Evolutionary conservation across 1,284 basidiomycete genomes (phyloP).

Genomic region (Trichosporon faecale): DNA sequence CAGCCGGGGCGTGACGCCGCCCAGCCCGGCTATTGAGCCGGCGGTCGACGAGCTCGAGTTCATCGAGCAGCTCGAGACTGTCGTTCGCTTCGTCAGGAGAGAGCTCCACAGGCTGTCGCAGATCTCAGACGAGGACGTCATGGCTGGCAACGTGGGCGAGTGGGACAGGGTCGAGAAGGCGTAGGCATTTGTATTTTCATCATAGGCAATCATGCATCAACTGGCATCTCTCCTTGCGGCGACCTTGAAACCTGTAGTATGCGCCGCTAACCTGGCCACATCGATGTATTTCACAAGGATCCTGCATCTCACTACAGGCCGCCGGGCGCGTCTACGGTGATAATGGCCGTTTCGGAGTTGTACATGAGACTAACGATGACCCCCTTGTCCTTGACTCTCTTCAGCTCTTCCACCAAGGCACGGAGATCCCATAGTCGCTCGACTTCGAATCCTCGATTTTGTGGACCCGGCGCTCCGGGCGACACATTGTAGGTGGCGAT

Average conservation of each 20-base stretch:
- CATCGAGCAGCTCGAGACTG: slow-evolving; percentile 68
- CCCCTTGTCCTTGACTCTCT: not conserved
- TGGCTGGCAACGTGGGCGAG: slow-evolving; percentile 54
- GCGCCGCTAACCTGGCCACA: too few relatives aligned
- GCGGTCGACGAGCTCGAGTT: slow-evolving; percentile 62
- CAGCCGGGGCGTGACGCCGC: slow-evolving; percentile 31
- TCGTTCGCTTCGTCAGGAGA: slow-evolving; percentile 72
- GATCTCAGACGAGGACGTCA: slow-evolving; percentile 67
- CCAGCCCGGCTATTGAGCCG: slow-evolving; percentile 25
- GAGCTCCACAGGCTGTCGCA: slow-evolving; percentile 72
- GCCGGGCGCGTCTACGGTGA: not conserved
- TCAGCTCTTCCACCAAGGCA: not conserved
- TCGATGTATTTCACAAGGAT: not conserved
- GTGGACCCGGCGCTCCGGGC: not conserved
- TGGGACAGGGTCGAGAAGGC: slow-evolving; percentile 33
- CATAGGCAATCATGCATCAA: slow-evolving; percentile 9
- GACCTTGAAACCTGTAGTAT: not conserved
- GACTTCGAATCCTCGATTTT: not conserved
- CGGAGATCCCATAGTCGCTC: not conserved
- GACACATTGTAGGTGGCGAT: not conserved
- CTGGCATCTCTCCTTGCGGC: not conserved
- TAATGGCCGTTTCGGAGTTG: not conserved
- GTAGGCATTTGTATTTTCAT: slow-evolving; percentile 6
- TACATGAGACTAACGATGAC: not conserved
- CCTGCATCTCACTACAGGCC: not conserved